Evolutionary conservation across 2,329 filamentous ascomycete genomes (phyloP).

Genomic region (Curvularia sp.): DNA sequence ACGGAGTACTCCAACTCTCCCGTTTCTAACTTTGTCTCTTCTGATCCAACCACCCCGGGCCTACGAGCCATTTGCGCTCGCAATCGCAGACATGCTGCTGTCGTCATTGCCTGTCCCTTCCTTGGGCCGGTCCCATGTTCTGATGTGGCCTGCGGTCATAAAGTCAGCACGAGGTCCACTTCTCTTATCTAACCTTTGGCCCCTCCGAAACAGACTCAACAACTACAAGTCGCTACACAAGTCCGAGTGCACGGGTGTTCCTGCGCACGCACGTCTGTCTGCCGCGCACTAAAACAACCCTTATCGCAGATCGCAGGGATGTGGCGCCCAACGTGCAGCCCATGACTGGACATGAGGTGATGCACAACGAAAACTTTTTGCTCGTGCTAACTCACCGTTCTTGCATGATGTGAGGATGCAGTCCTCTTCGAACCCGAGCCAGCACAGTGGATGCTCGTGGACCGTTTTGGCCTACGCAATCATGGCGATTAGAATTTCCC

Average conservation of each 20-base stretch:
- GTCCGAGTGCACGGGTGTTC: slow-evolving; percentile 27
- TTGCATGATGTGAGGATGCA: slow-evolving; percentile 92
- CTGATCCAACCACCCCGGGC: slow-evolving; percentile 5
- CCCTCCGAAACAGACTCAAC: slow-evolving; percentile 23
- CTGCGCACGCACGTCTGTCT: slow-evolving; percentile 33
- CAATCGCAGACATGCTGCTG: slow-evolving; percentile 35
- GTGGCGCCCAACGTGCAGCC: slow-evolving; percentile 15
- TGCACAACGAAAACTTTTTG: slow-evolving; percentile 19
- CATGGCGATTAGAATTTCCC: slow-evolving; percentile 12
- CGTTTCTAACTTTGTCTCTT: not conserved
- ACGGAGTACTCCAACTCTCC: not conserved
- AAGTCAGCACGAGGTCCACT: slow-evolving; percentile 28
- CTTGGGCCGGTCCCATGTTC: slow-evolving; percentile 74
- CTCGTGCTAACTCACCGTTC: slow-evolving; percentile 69
- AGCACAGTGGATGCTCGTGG: slow-evolving; percentile 85
- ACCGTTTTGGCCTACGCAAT: slow-evolving; percentile 74
- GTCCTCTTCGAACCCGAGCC: slow-evolving; percentile 92
- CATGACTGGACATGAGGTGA: slow-evolving; percentile 17
- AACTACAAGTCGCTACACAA: slow-evolving; percentile 14
- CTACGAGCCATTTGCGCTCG: slow-evolving; percentile 25
- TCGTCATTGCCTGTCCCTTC: slow-evolving; percentile 51
- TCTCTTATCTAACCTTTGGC: slow-evolving; percentile 23
- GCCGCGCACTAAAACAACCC: slow-evolving; percentile 27
- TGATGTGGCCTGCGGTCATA: slow-evolving; percentile 68
- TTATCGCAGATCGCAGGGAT: slow-evolving; percentile 28